These are phyloP conservation scores for Colletotrichum cordylinicola DNA, from an alignment of 2,329 filamentous ascomycete species.

Conservation along the genomic window DNA sequence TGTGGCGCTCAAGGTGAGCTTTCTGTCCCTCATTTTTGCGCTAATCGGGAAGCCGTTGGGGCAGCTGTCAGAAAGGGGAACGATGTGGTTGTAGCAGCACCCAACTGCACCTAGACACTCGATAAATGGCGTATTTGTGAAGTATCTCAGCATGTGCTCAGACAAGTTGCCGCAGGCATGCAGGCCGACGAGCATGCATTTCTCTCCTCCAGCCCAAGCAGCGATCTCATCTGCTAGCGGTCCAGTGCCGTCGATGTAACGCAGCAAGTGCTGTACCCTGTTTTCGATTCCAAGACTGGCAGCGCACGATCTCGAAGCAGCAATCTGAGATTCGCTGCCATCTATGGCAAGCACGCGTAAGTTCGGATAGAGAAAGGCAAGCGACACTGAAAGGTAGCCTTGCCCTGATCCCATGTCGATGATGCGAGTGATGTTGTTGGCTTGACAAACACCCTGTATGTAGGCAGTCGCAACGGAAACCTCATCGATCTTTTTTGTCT, in stretches of 20 bases:
- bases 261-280: slow-evolving; percentile 28
- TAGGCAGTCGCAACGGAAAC: slow-evolving; percentile 31
- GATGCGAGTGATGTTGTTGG: slow-evolving; percentile 28
- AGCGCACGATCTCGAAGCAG: slow-evolving; percentile 30
- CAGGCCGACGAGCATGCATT: slow-evolving; percentile 36
- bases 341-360: slow-evolving; percentile 34
- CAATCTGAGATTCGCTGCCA: slow-evolving; percentile 33
- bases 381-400: slow-evolving; percentile 33
- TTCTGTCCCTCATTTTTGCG: slow-evolving; percentile 25
- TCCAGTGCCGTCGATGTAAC: slow-evolving; percentile 32
- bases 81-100: slow-evolving; percentile 39
- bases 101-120: slow-evolving; percentile 30
- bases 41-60: slow-evolving; percentile 45
- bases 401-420: slow-evolving; percentile 28
- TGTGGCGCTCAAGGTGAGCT: slow-evolving; percentile 32
- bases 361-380: slow-evolving; percentile 32
- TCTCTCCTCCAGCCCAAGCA: slow-evolving; percentile 30
- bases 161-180: slow-evolving; percentile 38
- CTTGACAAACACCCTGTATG: slow-evolving; percentile 28
- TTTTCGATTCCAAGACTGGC: slow-evolving; percentile 25
- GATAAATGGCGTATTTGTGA: slow-evolving; percentile 26
- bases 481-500: slow-evolving; percentile 35
- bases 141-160: slow-evolving; percentile 37
- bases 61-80: slow-evolving; percentile 36
- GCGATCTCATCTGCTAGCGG: slow-evolving; percentile 26